Evolutionary conservation across 257 asterid species (phyloP).

Genomic region (Gentiana dahurica): DNA sequence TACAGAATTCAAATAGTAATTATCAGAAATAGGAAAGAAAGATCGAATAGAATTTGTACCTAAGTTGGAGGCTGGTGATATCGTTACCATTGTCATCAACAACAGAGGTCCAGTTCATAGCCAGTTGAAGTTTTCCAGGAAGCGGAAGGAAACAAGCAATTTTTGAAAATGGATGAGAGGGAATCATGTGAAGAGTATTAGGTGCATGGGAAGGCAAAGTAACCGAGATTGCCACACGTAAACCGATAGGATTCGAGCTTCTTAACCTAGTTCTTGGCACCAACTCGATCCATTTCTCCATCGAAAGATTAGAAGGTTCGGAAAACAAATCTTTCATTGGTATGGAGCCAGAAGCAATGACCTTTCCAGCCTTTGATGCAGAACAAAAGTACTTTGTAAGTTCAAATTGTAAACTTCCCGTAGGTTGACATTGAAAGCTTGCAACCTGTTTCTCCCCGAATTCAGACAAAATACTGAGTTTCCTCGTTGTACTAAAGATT

Average conservation of each 20-base stretch:
- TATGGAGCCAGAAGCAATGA: slow-evolving; percentile 47
- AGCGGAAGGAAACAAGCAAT: slow-evolving; percentile 59
- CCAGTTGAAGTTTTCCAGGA: slow-evolving; percentile 32
- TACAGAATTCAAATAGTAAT: no score
- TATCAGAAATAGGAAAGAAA: not conserved
- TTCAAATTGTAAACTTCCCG: slow-evolving; percentile 57
- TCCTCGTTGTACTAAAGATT: slow-evolving; percentile 66
- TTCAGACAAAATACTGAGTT: slow-evolving; percentile 64
- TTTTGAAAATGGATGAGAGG: slow-evolving; percentile 42
- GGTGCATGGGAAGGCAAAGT: slow-evolving; percentile 66
- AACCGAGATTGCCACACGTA: slow-evolving; percentile 75
- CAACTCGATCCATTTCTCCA: slow-evolving; percentile 88
- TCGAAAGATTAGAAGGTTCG: slow-evolving; percentile 36
- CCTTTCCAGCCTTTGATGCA: slow-evolving; percentile 33
- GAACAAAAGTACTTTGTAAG: slow-evolving; percentile 38
- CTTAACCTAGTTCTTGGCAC: slow-evolving; percentile 38
- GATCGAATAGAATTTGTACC: slow-evolving; percentile 28
- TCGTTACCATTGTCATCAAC: slow-evolving; percentile 59
- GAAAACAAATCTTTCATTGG: slow-evolving; percentile 46
- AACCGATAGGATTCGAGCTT: slow-evolving; percentile 39
- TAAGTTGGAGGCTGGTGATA: slow-evolving; percentile 63
- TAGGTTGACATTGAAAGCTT: slow-evolving; percentile 72
- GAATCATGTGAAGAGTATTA: slow-evolving; percentile 41
- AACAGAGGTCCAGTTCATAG: slow-evolving; percentile 44
- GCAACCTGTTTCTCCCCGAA: slow-evolving; percentile 81